Evolutionary conservation across 164 flowering plant genomes (phyloP).

Genomic region (Echeveria elegans): DNA sequence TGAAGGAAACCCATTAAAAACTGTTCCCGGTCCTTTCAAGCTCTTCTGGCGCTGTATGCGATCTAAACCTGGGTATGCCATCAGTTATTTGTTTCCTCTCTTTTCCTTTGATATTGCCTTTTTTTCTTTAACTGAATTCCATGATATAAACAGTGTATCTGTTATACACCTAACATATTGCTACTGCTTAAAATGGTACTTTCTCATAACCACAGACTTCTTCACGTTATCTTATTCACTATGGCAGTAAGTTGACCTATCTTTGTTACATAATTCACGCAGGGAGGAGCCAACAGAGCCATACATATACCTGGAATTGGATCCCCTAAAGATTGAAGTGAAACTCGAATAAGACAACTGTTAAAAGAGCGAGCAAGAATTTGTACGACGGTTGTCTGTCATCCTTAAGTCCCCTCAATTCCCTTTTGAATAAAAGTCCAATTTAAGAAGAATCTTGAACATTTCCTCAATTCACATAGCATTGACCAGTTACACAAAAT

Average conservation of each 20-base stretch:
- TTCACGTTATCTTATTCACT: neutral
- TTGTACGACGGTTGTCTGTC: neutral
- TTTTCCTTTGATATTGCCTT: neutral
- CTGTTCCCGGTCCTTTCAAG: conserved; percentile 95
- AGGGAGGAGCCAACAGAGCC: conserved; percentile 89
- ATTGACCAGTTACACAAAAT: neutral
- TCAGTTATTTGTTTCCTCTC: neutral
- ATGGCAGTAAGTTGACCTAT: neutral
- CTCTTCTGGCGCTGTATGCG: conserved; percentile 94
- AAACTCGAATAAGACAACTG: conserved; percentile 38
- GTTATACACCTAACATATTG: neutral
- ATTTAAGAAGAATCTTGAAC: neutral
- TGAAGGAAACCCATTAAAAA: conserved; percentile 95
- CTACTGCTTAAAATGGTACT: neutral
- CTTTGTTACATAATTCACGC: conserved; percentile 19
- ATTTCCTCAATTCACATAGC: neutral
- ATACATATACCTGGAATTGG: conserved; percentile 48
- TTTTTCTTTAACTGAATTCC: too few species aligned
- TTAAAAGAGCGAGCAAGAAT: neutral
- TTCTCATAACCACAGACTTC: neutral
- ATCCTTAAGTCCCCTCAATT: neutral
- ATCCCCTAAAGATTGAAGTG: conserved; percentile 61
- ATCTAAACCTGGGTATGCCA: conserved; percentile 81
- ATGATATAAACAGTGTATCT: too few species aligned
- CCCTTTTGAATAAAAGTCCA: neutral